Base-by-base conservation (phyloP, 495 filamentous ascomycete species). In the Penicillium subrubescens region DNA sequence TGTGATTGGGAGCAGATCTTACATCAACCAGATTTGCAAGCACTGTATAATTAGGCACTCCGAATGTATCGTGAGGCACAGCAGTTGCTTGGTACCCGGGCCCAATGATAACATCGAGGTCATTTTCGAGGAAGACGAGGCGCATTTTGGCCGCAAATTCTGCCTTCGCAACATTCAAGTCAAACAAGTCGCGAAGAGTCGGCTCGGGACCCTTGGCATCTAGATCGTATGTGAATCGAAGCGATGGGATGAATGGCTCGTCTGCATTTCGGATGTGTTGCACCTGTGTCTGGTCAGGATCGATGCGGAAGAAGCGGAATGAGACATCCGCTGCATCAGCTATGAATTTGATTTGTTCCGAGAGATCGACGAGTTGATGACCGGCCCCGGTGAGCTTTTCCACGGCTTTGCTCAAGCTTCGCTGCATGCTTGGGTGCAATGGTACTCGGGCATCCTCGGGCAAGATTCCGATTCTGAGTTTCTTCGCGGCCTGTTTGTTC, bases 381-480 rank as follows among this genome's bases (percentile, higher is more conserved):
- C 77, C 80, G 12, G 74, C 67, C 29, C 53, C 63, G n/a, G 69
- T 54, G n/a, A 89, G 67, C 7, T 70, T 73, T 7, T 62, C 31
- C 0, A 75, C 68, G 0, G 83, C 79, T 35, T 75, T 70, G 12
- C 75, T 72, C 8, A 89, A 62, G 0, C 81, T 66, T 6, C 74
- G 72, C 5, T 67, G 63, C 21, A 89, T 77, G 4, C 79, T 81
- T 0, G 87, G 86, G 31, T 86, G 77, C 7, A 85, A 78, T 8
- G 76, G 73, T n/a, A 76, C 72, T 21, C 79, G 33, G 0, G 81
- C 79, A 61, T 88, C 84, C 57, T 77, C 79, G 8, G 75, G 71
- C 3, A 86, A 71, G 4, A 88, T 66, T 2, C 86, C 86, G 29
- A 88, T 75, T 0, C 67, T 71, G 37, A 81, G 64, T 17, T 67